Conservation (phyloP, 306 rosid species). For the Medicago arabica region DNA sequence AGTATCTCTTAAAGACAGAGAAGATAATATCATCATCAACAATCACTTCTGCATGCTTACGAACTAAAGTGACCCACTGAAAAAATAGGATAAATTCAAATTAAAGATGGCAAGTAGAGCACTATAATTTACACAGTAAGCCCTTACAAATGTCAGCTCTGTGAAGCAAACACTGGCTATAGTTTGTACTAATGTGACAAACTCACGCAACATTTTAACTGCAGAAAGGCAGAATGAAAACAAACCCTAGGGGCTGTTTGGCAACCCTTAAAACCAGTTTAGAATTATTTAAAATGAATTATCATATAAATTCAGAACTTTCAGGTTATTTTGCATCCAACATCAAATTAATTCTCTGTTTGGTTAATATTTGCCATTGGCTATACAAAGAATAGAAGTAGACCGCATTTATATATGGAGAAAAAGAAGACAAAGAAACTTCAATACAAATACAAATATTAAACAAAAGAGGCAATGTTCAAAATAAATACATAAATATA, state of each 20-base stretch:
- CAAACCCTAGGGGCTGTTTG: background rate
- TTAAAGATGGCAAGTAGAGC: constrained; percentile 27
- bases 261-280: background rate
- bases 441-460: background rate
- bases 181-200: background rate
- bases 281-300: background rate
- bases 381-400: background rate
- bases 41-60: constrained; percentile 84
- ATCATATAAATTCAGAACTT: background rate
- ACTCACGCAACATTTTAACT: background rate
- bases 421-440: constrained; percentile 6
- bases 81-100: constrained; percentile 51
- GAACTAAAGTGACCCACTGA: constrained; percentile 87
- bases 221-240: background rate
- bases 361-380: background rate
- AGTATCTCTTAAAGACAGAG: constrained; percentile 67
- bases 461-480: background rate
- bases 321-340: background rate
- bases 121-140: background rate
- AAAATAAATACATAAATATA: background rate
- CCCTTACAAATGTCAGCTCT: constrained; percentile 25
- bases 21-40: constrained; percentile 73
- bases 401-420: background rate
- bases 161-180: background rate
- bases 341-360: background rate